Conservation (phyloP, 2,329 filamentous ascomycete genomes). For the Leptographium wingfieldii region DNA sequence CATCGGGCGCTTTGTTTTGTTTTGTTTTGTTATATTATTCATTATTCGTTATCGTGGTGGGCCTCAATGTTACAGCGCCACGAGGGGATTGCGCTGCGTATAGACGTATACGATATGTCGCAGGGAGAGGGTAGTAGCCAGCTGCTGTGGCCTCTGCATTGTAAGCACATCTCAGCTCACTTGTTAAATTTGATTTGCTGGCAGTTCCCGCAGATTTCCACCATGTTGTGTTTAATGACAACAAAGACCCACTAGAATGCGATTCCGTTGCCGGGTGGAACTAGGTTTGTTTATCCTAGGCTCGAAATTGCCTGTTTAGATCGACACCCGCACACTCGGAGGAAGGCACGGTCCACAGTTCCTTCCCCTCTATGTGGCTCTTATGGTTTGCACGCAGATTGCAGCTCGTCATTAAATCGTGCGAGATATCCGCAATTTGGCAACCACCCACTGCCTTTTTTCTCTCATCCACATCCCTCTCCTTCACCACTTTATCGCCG, state of each 20-base stretch:
- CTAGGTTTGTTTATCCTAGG: constrained; percentile 8
- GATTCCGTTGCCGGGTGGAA: constrained; percentile 6
- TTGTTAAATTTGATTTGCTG: neutral
- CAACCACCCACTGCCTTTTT: neutral
- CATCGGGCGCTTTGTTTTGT: neutral
- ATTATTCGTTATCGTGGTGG: neutral
- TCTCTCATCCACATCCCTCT: neutral
- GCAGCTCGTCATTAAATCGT: neutral
- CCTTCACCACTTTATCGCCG: neutral
- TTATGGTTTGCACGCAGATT: neutral
- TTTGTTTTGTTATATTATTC: neutral
- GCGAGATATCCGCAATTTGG: constrained; percentile 5
- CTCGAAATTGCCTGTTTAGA: constrained; percentile 10
- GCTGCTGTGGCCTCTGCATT: neutral
- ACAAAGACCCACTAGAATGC: neutral
- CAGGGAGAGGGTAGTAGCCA: neutral
- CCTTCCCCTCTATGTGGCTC: neutral
- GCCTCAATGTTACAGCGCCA: neutral
- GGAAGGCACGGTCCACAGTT: constrained; percentile 3
- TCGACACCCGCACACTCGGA: constrained; percentile 2
- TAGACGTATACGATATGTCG: neutral
- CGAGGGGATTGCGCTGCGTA: too few species aligned
- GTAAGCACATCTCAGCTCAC: neutral
- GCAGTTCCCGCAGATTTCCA: neutral
- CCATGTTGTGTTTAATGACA: neutral